These are phyloP conservation scores for Wallacemonas sp. DNA, from an alignment of 208 protist genomes.

Conservation along the genomic window DNA sequence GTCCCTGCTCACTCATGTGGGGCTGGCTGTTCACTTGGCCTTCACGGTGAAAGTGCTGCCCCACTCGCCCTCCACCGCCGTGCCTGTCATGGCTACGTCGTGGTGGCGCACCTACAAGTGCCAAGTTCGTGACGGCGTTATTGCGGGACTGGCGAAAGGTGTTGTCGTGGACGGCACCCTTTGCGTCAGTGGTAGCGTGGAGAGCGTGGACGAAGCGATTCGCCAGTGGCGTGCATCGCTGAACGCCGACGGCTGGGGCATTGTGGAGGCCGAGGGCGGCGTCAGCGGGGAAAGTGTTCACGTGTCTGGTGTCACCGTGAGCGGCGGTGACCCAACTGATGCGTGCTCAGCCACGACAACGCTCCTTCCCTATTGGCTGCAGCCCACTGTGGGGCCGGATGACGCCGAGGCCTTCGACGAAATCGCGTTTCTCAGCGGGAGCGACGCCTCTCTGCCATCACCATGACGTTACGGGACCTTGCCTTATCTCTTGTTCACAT, in stretches of 20 bases:
- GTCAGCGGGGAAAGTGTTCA: slow-evolving; percentile 26
- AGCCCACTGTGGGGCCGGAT: not conserved
- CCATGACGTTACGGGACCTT: too few species aligned
- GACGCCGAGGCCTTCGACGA: slow-evolving; percentile 1
- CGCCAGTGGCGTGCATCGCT: slow-evolving; percentile 33
- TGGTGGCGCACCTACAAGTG: slow-evolving; percentile 22
- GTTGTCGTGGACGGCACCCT: slow-evolving; percentile 12
- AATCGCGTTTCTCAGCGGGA: not conserved
- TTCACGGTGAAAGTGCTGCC: not conserved
- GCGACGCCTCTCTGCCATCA: not conserved
- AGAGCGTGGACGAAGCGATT: slow-evolving; percentile 29
- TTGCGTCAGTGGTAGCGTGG: slow-evolving; percentile 16
- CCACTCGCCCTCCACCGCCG: not conserved
- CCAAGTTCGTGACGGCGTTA: not conserved
- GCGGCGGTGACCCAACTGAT: not conserved
- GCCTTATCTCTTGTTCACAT: not conserved
- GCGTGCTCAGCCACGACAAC: not conserved
- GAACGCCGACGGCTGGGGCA: slow-evolving; percentile 57
- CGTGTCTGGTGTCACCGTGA: slow-evolving; percentile 7
- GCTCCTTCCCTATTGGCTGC: not conserved
- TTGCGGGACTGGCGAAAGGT: not conserved
- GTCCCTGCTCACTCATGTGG: not conserved
- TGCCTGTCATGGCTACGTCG: slow-evolving; percentile 25
- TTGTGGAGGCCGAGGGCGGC: slow-evolving; percentile 28
- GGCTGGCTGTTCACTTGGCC: not conserved